Evolutionary conservation across 768 basidiomycete genomes (phyloP).

Genomic region (Mycena polygramma): DNA sequence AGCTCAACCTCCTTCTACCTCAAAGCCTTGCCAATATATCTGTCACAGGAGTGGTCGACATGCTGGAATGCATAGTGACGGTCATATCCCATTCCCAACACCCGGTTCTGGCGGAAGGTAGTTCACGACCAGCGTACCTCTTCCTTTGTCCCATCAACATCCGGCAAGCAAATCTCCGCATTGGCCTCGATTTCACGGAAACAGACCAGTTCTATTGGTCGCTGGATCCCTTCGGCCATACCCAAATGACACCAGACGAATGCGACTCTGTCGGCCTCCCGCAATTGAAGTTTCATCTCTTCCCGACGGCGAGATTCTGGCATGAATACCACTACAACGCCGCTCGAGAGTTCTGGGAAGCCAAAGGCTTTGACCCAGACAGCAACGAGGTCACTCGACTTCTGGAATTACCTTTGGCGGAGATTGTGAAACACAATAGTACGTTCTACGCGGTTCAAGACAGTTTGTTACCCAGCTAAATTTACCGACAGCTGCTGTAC

Average conservation of each 20-base stretch:
- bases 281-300: background rate
- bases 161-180: background rate
- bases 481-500: too few species aligned
- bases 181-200: background rate
- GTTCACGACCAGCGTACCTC: background rate
- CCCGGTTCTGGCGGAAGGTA: background rate
- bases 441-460: too few species aligned
- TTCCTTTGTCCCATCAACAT: background rate
- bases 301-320: background rate
- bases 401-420: background rate
- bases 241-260: background rate
- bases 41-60: background rate
- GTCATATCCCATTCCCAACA: background rate
- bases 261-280: slow-evolving; percentile 8
- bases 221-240: background rate
- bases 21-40: background rate
- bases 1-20: too few species aligned
- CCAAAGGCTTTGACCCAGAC: slow-evolving; percentile 6
- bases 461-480: too few species aligned
- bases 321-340: slow-evolving; percentile 18
- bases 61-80: background rate
- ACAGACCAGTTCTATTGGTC: slow-evolving; percentile 1
- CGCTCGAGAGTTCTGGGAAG: slow-evolving; percentile 1
- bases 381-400: background rate
- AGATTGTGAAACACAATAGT: too few species aligned